phyloP scores from a whole-genome alignment of 2,329 filamentous ascomycete genomes.

The Pyrenophora teres region DNA sequence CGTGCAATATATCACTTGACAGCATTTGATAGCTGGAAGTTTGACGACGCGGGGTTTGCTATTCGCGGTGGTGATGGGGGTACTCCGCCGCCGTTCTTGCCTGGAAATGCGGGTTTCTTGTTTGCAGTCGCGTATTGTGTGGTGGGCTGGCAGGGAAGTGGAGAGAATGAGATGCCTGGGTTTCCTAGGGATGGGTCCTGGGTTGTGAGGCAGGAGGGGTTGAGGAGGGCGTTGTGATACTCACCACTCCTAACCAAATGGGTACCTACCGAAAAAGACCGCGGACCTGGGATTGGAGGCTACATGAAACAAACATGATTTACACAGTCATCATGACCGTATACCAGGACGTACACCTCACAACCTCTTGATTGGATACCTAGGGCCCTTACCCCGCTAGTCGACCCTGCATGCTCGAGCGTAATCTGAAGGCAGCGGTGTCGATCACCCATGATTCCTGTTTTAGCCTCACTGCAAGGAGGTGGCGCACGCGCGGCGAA shows the following conservation, averaged over 20 bases:
- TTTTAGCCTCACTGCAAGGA: background rate
- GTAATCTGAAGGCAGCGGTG: background rate
- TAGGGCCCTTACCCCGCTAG: background rate
- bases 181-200: conserved; percentile 29
- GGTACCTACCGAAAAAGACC: background rate
- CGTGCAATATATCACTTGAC: conserved; percentile 48
- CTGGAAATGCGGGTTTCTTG: conserved; percentile 56
- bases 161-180: conserved; percentile 38
- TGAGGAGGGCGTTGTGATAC: conserved; percentile 23
- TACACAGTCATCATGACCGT: background rate
- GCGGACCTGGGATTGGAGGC: background rate
- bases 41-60: conserved; percentile 59
- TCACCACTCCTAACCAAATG: too few species aligned
- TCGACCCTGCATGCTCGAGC: background rate
- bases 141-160: conserved; percentile 58
- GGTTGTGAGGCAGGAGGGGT: conserved; percentile 30
- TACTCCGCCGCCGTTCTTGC: conserved; percentile 64
- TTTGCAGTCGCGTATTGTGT: conserved; percentile 60
- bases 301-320: background rate
- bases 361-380: background rate
- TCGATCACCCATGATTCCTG: background rate
- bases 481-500: too few species aligned
- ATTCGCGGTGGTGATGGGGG: conserved; percentile 57
- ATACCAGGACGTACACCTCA: background rate
- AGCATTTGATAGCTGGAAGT: conserved; percentile 57